These are phyloP conservation scores for Rhynchospora tenuis DNA, from an alignment of 176 grass and related monocot genomes.

Conservation along the genomic window DNA sequence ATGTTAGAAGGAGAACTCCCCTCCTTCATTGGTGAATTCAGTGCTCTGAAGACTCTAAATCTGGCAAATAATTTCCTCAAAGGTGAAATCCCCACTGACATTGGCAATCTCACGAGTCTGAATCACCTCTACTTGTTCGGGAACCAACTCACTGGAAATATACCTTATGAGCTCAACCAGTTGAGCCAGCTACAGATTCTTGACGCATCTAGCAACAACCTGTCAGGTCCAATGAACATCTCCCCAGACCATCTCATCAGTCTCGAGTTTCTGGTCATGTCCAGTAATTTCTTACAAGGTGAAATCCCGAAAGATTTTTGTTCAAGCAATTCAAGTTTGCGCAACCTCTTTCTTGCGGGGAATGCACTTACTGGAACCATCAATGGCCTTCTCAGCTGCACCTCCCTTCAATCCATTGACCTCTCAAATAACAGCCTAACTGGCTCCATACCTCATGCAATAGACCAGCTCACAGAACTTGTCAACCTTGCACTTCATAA, in stretches of 20 bases:
- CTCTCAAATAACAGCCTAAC: slow-evolving; percentile 71
- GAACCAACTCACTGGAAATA: slow-evolving; percentile 50
- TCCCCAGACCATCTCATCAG: slow-evolving; percentile 45
- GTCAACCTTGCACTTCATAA: slow-evolving; percentile 80
- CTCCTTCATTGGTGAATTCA: slow-evolving; percentile 42
- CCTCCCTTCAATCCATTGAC: slow-evolving; percentile 46
- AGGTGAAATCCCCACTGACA: slow-evolving; percentile 41
- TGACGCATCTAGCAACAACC: slow-evolving; percentile 69
- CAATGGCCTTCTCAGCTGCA: slow-evolving; percentile 36
- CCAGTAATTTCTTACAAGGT: slow-evolving; percentile 43
- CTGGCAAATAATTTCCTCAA: slow-evolving; percentile 56
- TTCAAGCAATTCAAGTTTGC: slow-evolving; percentile 38
- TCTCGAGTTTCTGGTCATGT: slow-evolving; percentile 65
- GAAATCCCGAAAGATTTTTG: slow-evolving; percentile 46
- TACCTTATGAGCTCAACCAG: slow-evolving; percentile 58
- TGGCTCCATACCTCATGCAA: slow-evolving; percentile 33
- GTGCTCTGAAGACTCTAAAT: slow-evolving; percentile 50
- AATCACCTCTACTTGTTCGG: slow-evolving; percentile 79
- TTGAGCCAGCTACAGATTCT: slow-evolving; percentile 54
- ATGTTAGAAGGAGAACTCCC: slow-evolving; percentile 49
- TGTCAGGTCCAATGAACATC: slow-evolving; percentile 53
- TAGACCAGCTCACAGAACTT: slow-evolving; percentile 53
- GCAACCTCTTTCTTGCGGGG: slow-evolving; percentile 50
- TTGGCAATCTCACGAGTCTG: slow-evolving; percentile 43
- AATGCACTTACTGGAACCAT: slow-evolving; percentile 58